phyloP scores from a whole-genome alignment of 495 filamentous ascomycete species.

The Neurospora intermedia region DNA sequence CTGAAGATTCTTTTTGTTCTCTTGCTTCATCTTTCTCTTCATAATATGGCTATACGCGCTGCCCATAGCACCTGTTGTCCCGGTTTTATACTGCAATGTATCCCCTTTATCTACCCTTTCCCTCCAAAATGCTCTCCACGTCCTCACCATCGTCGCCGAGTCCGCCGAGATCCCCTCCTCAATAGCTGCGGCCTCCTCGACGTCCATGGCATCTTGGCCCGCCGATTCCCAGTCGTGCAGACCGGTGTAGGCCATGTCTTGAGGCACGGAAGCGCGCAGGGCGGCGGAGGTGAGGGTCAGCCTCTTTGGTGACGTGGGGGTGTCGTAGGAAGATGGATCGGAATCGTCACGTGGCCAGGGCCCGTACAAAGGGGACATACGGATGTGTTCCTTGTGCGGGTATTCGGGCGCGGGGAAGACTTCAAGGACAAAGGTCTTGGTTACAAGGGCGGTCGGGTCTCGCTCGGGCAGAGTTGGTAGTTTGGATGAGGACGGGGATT shows the following conservation, averaged over 20 bases:
- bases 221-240: conserved; percentile 39
- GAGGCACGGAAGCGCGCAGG: conserved; percentile 25
- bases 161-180: neutral
- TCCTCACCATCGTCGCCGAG: neutral
- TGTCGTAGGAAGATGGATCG: neutral
- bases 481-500: neutral
- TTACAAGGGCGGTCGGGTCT: neutral
- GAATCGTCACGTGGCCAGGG: conserved; percentile 24
- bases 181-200: neutral
- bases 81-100: neutral
- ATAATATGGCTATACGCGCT: neutral
- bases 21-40: neutral
- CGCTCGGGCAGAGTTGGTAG: neutral
- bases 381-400: conserved; percentile 23
- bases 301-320: neutral
- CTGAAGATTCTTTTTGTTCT: neutral
- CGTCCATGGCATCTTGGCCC: conserved; percentile 11
- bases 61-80: neutral
- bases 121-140: neutral
- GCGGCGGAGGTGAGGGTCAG: conserved; percentile 21
- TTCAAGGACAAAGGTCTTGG: conserved; percentile 27
- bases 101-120: neutral
- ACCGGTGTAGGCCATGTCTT: conserved; percentile 24
- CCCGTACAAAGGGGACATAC: conserved; percentile 30
- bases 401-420: conserved; percentile 25